Conservation (phyloP, 805 yeast species). For the Hanseniaspora lachancei region DNA sequence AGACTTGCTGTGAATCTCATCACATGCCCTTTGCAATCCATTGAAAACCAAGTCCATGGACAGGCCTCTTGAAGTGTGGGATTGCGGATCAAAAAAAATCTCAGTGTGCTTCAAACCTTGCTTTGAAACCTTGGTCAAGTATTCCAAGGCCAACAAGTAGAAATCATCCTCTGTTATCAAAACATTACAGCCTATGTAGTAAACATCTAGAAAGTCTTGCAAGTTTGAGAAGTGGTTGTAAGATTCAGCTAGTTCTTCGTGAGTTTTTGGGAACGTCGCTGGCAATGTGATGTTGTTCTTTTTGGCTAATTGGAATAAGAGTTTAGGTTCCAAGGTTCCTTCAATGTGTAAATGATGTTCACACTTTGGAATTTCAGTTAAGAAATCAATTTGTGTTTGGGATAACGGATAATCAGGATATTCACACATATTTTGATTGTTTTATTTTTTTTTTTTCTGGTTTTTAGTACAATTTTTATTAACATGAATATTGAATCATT, state of each 20-base stretch:
- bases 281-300: constrained; percentile 55
- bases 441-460: background rate
- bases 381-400: constrained; percentile 30
- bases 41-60: constrained; percentile 43
- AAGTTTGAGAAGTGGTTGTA: constrained; percentile 52
- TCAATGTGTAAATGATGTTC: constrained; percentile 79
- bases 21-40: constrained; percentile 57
- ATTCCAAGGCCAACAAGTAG: constrained; percentile 63
- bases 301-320: constrained; percentile 54
- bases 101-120: constrained; percentile 63
- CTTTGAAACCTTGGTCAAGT: constrained; percentile 43
- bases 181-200: constrained; percentile 73
- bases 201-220: constrained; percentile 66
- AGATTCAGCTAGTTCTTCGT: constrained; percentile 43
- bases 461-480: background rate
- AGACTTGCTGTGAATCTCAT: constrained; percentile 41
- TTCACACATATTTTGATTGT: background rate
- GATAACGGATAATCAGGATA: constrained; percentile 4
- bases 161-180: constrained; percentile 58
- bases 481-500: background rate
- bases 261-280: constrained; percentile 44
- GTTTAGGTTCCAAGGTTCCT: constrained; percentile 69
- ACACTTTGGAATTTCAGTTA: constrained; percentile 67
- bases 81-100: constrained; percentile 75
- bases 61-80: constrained; percentile 59